A percentile compares a stretch with the other conserved stretches of the same genome.
Evolutionary conservation across 768 basidiomycete species (phyloP).

Genomic region (Mycena olivaceomarginata): DNA sequence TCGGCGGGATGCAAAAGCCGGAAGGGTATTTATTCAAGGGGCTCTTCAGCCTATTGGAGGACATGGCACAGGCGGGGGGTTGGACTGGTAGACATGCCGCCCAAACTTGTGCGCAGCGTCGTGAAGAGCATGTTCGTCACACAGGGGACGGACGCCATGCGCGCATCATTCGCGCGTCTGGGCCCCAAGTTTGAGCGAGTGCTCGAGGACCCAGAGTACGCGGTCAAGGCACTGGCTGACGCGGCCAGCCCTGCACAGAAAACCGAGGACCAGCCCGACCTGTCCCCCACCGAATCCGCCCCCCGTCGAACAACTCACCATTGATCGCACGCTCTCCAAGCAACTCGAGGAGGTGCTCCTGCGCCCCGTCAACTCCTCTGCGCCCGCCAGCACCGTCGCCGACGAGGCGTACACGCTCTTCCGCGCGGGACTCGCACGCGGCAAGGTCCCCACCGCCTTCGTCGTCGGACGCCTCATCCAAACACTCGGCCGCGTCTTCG

Average conservation of each 20-base stretch:
- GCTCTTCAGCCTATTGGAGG: conserved; percentile 64
- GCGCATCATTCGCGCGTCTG: conserved; percentile 52
- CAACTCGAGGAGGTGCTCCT: conserved; percentile 58
- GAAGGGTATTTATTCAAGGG: conserved; percentile 59
- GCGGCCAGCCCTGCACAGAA: conserved; percentile 15
- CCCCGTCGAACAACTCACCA: conserved; percentile 35
- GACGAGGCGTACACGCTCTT: conserved; percentile 70
- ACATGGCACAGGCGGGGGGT: conserved; percentile 58
- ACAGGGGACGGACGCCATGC: conserved; percentile 50
- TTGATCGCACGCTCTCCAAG: conserved; percentile 52
- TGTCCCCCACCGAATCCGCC: too few species aligned
- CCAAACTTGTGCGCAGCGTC: conserved; percentile 49
- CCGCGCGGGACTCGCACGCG: conserved; percentile 62
- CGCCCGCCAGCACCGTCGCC: background rate
- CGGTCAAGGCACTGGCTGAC: conserved; percentile 46
- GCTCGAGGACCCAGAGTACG: conserved; percentile 46
- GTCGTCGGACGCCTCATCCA: conserved; percentile 80
- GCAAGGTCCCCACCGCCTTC: conserved; percentile 70
- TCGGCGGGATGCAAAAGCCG: conserved; percentile 52
- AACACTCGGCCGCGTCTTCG: conserved; percentile 77
- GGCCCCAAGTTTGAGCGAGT: conserved; percentile 56
- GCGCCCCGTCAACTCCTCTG: conserved; percentile 48
- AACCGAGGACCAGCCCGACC: too few species aligned
- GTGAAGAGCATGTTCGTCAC: conserved; percentile 51
- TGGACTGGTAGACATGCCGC: conserved; percentile 53